Base-by-base conservation (phyloP, 2,329 filamentous ascomycete genomes). In the Pseudogymnoascus sp. region DNA sequence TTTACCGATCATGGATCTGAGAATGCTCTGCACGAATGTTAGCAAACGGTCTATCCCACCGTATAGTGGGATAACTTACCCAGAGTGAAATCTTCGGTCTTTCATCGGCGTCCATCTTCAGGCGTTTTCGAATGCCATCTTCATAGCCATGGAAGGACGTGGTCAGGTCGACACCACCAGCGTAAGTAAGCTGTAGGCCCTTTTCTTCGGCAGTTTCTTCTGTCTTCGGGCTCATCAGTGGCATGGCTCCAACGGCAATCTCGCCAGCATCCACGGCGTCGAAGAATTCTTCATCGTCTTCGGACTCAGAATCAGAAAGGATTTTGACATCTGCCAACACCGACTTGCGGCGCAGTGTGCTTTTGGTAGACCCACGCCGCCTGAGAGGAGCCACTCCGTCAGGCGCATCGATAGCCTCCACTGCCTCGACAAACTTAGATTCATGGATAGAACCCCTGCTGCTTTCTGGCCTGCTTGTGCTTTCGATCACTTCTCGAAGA, bases 1-100 rank as follows among this genome's bases (percentile, higher is more conserved):
- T 74, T 99, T 97, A 65, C 94, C 94, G 75, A 99, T 96, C 94
- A 99, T 97, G 21, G 93, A 97, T 78, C 97, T 99, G 65, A 99
- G 78, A 68, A 99, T 97, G 67, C 89, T 88, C 92, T 97, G 66
- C 39, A 1, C n/a, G 7, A 60, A 60, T 29, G 54, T 13, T 64
- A 76, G 68, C 41, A 47, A 37, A 26, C 17, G 31, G 36, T 11
- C n/a, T 21, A 15, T 44, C 54, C 8, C 29, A 36, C 17, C 10
- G 41, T 31, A 58, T 31, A 58, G 8, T 29, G 61, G 17, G 50
- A 10, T 29, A 47, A 77, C 88, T 76, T 83, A 96, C 92, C 94
- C 94, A 99, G 44, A 99, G 85, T 31, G 89, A 94, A 64, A 97
- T 90, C 78, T 93, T 97, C 0, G 94, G 94, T 68, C 94, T 81